Evolutionary conservation across 257 asterid genomes (phyloP).

Genomic region (Solanum lignicaule): DNA sequence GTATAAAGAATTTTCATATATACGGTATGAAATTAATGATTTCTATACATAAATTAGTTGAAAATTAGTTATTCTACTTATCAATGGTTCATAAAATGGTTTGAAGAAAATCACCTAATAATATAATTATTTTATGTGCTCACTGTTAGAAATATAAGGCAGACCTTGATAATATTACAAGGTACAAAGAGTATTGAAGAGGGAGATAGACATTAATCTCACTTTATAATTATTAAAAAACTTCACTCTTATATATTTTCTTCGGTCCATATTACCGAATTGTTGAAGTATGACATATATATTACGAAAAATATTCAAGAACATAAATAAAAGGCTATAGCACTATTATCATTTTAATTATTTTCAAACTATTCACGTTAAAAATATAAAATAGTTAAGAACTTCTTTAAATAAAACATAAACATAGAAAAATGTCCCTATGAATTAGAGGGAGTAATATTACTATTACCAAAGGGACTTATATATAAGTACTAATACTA

Average conservation of each 20-base stretch:
- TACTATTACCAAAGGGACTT: background rate
- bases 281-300: too few relatives aligned
- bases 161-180: too few relatives aligned
- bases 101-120: background rate
- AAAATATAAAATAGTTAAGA: too few relatives aligned
- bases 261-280: too few relatives aligned
- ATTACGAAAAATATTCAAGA: too few relatives aligned
- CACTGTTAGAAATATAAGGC: background rate
- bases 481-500: background rate
- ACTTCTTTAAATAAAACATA: too few relatives aligned
- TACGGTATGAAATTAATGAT: background rate
- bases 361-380: too few relatives aligned
- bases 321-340: too few relatives aligned
- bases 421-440: too few relatives aligned
- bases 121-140: background rate
- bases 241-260: too few relatives aligned
- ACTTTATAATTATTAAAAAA: background rate
- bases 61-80: background rate
- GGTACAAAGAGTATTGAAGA: background rate
- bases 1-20: background rate
- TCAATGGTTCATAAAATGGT: background rate
- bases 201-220: background rate
- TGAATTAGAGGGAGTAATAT: too few relatives aligned
- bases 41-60: background rate
- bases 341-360: too few relatives aligned